phyloP scores from a whole-genome alignment of 2,329 filamentous ascomycete species.

The Curvularia sp. region DNA sequence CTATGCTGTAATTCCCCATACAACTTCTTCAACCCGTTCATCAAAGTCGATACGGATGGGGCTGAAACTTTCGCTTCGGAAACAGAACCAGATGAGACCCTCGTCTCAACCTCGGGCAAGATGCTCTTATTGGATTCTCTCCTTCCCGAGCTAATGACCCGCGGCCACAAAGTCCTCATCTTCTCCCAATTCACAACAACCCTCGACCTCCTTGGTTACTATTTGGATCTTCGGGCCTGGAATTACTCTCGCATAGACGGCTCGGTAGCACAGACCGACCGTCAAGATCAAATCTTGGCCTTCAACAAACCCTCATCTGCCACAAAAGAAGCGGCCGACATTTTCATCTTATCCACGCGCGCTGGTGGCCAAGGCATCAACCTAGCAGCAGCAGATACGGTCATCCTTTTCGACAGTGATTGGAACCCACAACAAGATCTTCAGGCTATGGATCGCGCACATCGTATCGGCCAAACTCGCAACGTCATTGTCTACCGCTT shows the following conservation, averaged over 20 bases:
- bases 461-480: conserved; percentile 90
- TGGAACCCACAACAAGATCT: conserved; percentile 98
- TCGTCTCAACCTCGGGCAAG: conserved; percentile 90
- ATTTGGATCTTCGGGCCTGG: conserved; percentile 81
- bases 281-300: conserved; percentile 58
- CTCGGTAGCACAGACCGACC: conserved; percentile 72
- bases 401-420: conserved; percentile 87
- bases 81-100: conserved; percentile 72
- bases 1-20: conserved; percentile 93
- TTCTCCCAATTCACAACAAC: conserved; percentile 98
- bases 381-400: conserved; percentile 87
- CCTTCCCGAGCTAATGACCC: conserved; percentile 74
- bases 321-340: conserved; percentile 55
- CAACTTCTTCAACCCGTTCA: conserved; percentile 94
- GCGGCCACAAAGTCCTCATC: conserved; percentile 88
- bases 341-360: conserved; percentile 89
- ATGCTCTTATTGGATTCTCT: conserved; percentile 93
- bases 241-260: conserved; percentile 90
- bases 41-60: conserved; percentile 57
- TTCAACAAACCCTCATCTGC: conserved; percentile 54
- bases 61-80: conserved; percentile 57
- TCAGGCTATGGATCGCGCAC: conserved; percentile 93
- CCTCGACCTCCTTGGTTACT: conserved; percentile 88
- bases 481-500: conserved; percentile 94
- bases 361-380: conserved; percentile 97